These are phyloP conservation scores for Purpureocillium lavendulum DNA, from an alignment of 2,329 filamentous ascomycete species.

Conservation along the genomic window DNA sequence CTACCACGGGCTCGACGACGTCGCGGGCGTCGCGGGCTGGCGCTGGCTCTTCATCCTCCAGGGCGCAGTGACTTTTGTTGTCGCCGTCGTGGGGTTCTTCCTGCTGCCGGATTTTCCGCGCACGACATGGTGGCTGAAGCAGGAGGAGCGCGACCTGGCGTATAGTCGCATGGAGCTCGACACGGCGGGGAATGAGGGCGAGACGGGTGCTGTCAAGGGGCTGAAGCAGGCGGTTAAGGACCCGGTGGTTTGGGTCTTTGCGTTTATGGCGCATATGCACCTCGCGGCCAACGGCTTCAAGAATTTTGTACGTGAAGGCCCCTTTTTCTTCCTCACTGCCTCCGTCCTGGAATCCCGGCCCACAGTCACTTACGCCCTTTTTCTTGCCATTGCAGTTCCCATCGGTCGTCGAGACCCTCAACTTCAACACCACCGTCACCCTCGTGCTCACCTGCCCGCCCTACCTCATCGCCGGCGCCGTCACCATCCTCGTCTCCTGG, in stretches of 20 bases:
- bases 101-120: slow-evolving; percentile 25
- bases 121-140: slow-evolving; percentile 26
- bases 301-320: slow-evolving; percentile 25
- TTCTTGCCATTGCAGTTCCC: too few species aligned
- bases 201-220: slow-evolving; percentile 24
- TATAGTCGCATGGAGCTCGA: slow-evolving; percentile 30
- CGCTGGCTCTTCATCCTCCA: slow-evolving; percentile 25
- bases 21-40: slow-evolving; percentile 18
- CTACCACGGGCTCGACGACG: slow-evolving; percentile 22
- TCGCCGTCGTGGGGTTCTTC: slow-evolving; percentile 14
- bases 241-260: slow-evolving; percentile 34
- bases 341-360: too few species aligned
- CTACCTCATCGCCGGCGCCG: slow-evolving; percentile 19
- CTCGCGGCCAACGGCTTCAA: slow-evolving; percentile 34
- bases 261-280: slow-evolving; percentile 39
- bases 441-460: slow-evolving; percentile 22
- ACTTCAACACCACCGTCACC: slow-evolving; percentile 17
- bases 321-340: too few species aligned
- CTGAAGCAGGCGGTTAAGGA: slow-evolving; percentile 31
- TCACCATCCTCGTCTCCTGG: slow-evolving; percentile 15
- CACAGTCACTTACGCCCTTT: too few species aligned
- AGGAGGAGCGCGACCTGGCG: slow-evolving; percentile 30
- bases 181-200: slow-evolving; percentile 23
- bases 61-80: slow-evolving; percentile 16
- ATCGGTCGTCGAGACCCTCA: slow-evolving; percentile 21